phyloP scores from a whole-genome alignment of 345 rosid genomes.

The Psidium friedrichsthalianum region DNA sequence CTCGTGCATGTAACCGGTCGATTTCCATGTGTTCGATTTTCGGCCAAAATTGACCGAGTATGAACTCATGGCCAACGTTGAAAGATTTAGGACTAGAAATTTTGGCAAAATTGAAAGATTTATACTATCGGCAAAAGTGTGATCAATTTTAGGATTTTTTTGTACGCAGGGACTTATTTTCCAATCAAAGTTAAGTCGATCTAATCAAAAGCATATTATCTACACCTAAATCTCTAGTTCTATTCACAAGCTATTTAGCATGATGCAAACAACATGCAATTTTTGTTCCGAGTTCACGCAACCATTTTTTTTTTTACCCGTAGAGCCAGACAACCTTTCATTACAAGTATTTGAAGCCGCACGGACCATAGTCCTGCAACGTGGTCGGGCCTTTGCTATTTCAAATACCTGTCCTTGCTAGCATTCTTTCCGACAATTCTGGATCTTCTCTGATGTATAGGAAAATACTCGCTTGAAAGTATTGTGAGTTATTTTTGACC shows the following conservation, averaged over 20 bases:
- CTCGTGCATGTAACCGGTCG: no score
- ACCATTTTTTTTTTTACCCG: not conserved
- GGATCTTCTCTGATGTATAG: not conserved
- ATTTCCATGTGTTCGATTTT: no score
- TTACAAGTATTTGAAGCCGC: not conserved
- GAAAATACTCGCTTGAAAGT: no score
- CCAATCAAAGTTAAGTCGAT: no score
- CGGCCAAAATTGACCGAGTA: no score
- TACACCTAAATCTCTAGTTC: not conserved
- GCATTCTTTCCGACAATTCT: not conserved
- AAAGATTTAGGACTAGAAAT: no score
- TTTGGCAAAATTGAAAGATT: no score
- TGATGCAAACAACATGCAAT: not conserved
- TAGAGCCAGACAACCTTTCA: not conserved
- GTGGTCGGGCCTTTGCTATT: not conserved
- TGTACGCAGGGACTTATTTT: no score
- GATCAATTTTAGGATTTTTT: no score
- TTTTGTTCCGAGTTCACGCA: not conserved
- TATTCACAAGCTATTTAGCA: not conserved
- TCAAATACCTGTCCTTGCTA: not conserved
- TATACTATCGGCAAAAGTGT: no score
- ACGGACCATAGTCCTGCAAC: not conserved
- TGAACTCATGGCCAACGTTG: no score
- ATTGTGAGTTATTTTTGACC: no score
- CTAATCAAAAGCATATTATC: not conserved